phyloP scores from a whole-genome alignment of 192 early-diverging fungal genomes.

The Coemansia sp. region DNA sequence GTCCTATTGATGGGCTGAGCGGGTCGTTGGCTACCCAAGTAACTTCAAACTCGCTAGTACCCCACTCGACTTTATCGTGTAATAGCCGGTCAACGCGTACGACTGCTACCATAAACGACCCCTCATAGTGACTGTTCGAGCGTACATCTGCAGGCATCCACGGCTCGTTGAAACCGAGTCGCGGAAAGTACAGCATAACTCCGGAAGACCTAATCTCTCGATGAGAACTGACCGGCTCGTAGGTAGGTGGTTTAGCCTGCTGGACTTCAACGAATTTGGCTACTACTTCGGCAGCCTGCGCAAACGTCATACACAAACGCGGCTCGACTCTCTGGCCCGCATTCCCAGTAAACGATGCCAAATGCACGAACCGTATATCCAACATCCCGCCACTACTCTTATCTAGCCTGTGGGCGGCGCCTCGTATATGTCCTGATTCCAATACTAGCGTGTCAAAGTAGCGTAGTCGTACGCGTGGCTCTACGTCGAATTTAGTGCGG shows the following conservation, averaged over 20 bases:
- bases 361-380: slow-evolving; percentile 6
- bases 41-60: slow-evolving; percentile 12
- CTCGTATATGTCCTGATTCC: slow-evolving; percentile 9
- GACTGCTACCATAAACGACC: slow-evolving; percentile 26
- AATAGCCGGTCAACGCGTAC: slow-evolving; percentile 20
- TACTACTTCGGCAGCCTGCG: neutral
- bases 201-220: neutral
- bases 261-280: slow-evolving; percentile 3
- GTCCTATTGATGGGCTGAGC: too few species aligned
- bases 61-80: neutral
- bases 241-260: neutral
- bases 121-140: slow-evolving; percentile 8
- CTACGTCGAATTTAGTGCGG: slow-evolving; percentile 20
- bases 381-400: neutral
- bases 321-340: slow-evolving; percentile 10
- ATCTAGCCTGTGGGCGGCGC: neutral
- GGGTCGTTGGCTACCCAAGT: slow-evolving; percentile 37
- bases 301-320: slow-evolving; percentile 10
- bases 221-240: neutral
- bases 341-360: neutral
- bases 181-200: slow-evolving; percentile 22
- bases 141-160: slow-evolving; percentile 14
- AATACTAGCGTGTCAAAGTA: slow-evolving; percentile 32
- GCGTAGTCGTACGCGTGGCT: slow-evolving; percentile 17
- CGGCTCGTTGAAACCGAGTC: slow-evolving; percentile 4